Percentiles rank a stretch among this genome's conserved stretches.
Conservation (phyloP, 768 basidiomycete genomes). For the Boletus speciosus region DNA sequence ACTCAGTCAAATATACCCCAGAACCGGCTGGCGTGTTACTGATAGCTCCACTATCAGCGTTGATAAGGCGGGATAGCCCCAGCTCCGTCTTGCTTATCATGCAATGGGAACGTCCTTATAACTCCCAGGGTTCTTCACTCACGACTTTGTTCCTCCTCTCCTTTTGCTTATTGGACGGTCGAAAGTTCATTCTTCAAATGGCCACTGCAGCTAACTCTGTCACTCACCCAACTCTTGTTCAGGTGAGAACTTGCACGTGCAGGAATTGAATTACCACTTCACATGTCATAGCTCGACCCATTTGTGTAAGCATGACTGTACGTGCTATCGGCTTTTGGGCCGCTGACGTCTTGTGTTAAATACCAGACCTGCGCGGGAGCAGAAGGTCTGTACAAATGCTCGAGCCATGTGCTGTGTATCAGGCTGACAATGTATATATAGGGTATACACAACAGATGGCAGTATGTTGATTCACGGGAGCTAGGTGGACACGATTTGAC, state of each 20-base stretch:
- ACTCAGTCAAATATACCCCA: not conserved
- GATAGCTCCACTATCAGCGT: not conserved
- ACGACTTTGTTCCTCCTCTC: not conserved
- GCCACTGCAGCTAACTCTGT: slow-evolving; percentile 62
- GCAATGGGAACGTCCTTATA: not conserved
- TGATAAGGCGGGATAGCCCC: slow-evolving; percentile 10
- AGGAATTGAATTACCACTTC: not conserved
- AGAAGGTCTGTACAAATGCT: slow-evolving; percentile 44
- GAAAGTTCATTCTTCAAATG: slow-evolving; percentile 33
- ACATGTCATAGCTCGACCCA: slow-evolving; percentile 53
- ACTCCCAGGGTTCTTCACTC: not conserved
- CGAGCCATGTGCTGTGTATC: not conserved
- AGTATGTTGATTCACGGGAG: slow-evolving; percentile 41
- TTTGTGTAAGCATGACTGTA: slow-evolving; percentile 47
- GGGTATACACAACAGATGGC: slow-evolving; percentile 73
- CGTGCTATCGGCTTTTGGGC: not conserved
- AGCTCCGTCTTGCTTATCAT: not conserved
- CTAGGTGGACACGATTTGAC: not conserved
- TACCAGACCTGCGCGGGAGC: slow-evolving; percentile 45
- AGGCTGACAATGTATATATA: slow-evolving; percentile 18
- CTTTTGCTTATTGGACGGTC: not conserved
- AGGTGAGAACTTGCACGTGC: slow-evolving; percentile 34
- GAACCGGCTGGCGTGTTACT: not conserved
- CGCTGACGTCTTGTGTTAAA: not conserved
- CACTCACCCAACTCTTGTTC: slow-evolving; percentile 54